Percentiles rank a stretch among this genome's conserved stretches.
Evolutionary conservation across 2,329 filamentous ascomycete genomes (phyloP).

Genomic region (Boeremia lycopersici): DNA sequence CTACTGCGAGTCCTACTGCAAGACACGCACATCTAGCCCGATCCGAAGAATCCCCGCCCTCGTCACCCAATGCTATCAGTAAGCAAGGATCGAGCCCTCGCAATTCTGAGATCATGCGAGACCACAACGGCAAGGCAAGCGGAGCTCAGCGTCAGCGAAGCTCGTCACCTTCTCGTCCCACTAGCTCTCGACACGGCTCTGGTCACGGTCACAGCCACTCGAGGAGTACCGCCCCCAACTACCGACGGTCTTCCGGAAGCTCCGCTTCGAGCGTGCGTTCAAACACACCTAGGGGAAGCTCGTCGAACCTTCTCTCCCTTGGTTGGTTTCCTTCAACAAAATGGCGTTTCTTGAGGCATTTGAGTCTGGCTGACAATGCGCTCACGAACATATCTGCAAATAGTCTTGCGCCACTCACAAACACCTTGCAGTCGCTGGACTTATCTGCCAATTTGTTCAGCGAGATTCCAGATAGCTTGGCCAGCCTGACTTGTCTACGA

Average conservation of each 20-base stretch:
- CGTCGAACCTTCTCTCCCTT: slow-evolving; percentile 75
- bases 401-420: slow-evolving; percentile 81
- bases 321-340: slow-evolving; percentile 81
- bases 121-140: slow-evolving; percentile 56
- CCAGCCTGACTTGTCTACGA: slow-evolving; percentile 82
- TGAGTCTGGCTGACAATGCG: slow-evolving; percentile 90
- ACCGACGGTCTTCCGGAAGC: slow-evolving; percentile 88
- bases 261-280: slow-evolving; percentile 77
- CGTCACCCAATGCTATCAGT: slow-evolving; percentile 44
- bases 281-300: slow-evolving; percentile 66
- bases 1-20: slow-evolving; percentile 64
- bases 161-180: slow-evolving; percentile 78
- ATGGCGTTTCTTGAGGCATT: slow-evolving; percentile 92
- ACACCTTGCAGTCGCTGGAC: slow-evolving; percentile 89
- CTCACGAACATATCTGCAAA: slow-evolving; percentile 77
- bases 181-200: slow-evolving; percentile 74
- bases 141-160: slow-evolving; percentile 65
- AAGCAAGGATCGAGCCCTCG: slow-evolving; percentile 58
- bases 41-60: slow-evolving; percentile 68
- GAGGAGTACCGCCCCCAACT: slow-evolving; percentile 67
- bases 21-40: slow-evolving; percentile 70
- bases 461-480: slow-evolving; percentile 91
- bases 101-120: slow-evolving; percentile 59
- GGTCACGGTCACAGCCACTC: slow-evolving; percentile 67
- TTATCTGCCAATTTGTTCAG: slow-evolving; percentile 90